Evolutionary conservation across 2,329 filamentous ascomycete species (phyloP).

Genomic region (Neofusicoccum laricinum): DNA sequence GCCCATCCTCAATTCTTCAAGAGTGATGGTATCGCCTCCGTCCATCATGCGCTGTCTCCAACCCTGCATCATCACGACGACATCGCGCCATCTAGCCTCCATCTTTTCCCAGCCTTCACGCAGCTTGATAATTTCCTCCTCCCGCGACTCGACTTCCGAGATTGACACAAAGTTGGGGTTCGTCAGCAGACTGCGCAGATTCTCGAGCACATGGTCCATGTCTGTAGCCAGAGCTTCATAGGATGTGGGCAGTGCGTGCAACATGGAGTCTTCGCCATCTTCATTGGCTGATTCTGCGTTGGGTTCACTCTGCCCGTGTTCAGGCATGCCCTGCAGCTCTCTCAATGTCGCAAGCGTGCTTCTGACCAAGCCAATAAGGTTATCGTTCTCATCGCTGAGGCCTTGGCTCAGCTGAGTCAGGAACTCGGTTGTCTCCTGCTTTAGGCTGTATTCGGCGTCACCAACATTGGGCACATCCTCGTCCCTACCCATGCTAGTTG

Average conservation of each 20-base stretch:
- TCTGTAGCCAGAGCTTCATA: slow-evolving; percentile 70
- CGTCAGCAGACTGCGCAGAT: slow-evolving; percentile 79
- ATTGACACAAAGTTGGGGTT: slow-evolving; percentile 96
- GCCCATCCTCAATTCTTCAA: slow-evolving; percentile 61
- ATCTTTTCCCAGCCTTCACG: slow-evolving; percentile 89
- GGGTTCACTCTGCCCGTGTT: slow-evolving; percentile 27
- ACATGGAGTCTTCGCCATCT: slow-evolving; percentile 33
- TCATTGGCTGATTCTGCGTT: slow-evolving; percentile 30
- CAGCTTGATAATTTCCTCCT: slow-evolving; percentile 83
- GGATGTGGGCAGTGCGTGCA: slow-evolving; percentile 52
- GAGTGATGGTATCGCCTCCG: slow-evolving; percentile 66
- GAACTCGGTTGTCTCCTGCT: slow-evolving; percentile 87
- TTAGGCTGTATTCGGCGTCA: slow-evolving; percentile 65
- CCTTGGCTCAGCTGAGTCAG: slow-evolving; percentile 78
- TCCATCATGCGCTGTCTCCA: slow-evolving; percentile 81
- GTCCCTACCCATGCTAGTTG: slow-evolving; percentile 49
- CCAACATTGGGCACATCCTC: slow-evolving; percentile 49
- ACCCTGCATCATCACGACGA: slow-evolving; percentile 83
- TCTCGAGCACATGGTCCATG: slow-evolving; percentile 73
- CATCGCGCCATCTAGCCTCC: slow-evolving; percentile 86
- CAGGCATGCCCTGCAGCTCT: slow-evolving; percentile 56
- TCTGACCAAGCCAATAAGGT: slow-evolving; percentile 68
- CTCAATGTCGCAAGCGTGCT: slow-evolving; percentile 70
- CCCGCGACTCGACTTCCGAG: slow-evolving; percentile 88
- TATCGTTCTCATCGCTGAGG: slow-evolving; percentile 89